A percentile compares a stretch with the other conserved stretches of the same genome.
phyloP scores from a whole-genome alignment of 345 rosid species.

The Aegle marmelos region DNA sequence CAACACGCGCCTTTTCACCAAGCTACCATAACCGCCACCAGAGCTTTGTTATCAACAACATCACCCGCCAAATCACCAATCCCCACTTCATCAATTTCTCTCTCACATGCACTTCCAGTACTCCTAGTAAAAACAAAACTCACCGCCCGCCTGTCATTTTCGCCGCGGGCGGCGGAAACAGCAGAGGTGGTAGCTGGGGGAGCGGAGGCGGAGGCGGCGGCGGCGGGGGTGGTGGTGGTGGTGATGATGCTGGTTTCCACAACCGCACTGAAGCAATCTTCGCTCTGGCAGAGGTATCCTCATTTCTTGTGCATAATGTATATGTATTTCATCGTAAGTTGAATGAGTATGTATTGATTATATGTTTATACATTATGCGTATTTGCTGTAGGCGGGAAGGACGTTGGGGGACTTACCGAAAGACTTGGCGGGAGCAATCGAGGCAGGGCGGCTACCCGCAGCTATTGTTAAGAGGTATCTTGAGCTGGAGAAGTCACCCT shows the following conservation, averaged over 20 bases:
- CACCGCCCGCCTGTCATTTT: slow-evolving; percentile 9
- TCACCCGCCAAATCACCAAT: slow-evolving; percentile 10
- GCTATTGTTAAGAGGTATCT: slow-evolving; percentile 44
- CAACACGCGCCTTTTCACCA: slow-evolving; percentile 16
- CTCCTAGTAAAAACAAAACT: background rate
- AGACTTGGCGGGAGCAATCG: slow-evolving; percentile 58
- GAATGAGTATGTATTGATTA: background rate
- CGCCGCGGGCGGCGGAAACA: slow-evolving; percentile 31
- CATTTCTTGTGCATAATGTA: background rate
- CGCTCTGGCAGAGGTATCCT: slow-evolving; percentile 43
- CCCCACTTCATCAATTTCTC: slow-evolving; percentile 13
- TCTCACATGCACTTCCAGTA: background rate
- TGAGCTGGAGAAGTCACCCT: slow-evolving; percentile 51
- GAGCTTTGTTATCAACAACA: background rate
- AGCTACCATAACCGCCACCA: slow-evolving; percentile 10
- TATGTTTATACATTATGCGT: too few relatives aligned
- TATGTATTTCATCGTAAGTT: too few relatives aligned
- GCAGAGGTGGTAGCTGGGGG: slow-evolving; percentile 19
- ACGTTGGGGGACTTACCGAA: slow-evolving; percentile 53
- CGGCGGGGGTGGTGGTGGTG: slow-evolving; percentile 19
- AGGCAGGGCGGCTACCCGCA: slow-evolving; percentile 51
- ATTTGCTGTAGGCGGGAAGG: slow-evolving; percentile 36
- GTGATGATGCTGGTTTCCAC: slow-evolving; percentile 32
- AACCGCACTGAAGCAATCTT: slow-evolving; percentile 44
- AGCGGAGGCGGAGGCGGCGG: slow-evolving; percentile 21